Base-by-base conservation (phyloP, 371 early-diverging fungal species). In the Chytridium lagenaria region DNA sequence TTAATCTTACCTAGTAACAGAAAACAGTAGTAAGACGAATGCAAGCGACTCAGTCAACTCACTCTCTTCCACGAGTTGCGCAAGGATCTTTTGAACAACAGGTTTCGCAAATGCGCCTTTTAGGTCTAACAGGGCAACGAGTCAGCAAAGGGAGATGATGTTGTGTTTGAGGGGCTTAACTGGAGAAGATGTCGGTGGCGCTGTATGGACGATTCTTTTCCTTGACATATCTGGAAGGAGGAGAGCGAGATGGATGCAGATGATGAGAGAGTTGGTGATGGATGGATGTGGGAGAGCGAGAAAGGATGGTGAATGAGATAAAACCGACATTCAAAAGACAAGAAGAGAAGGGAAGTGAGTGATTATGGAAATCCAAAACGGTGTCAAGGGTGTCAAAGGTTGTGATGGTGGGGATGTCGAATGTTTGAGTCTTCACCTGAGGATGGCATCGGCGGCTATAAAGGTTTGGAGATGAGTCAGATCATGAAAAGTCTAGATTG, bases 151-250 rank as follows among this genome's bases (percentile, higher is more conserved):
- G 57, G 64, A 22, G 5, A 70, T 31, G 3, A 37, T n/a, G 15
- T 55, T 52, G 19, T 1, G 37, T n/a, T n/a, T n/a, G n/a, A 34
- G 30, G 28, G 1, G 15, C 22, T 40, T 64, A 67, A 0, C 87
- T 86, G 33, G 77, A 81, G 68, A 80, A 85, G n/a, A 89, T 79
- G 69, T 89, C 89, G 50, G 74, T 80, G 15, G 87, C 84, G 71
- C 79, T 81, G 77, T 88, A 89, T 1, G 89, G 89, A 16, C 89
- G 65, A 61, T 75, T 75, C 59, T 75, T 70, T 16, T 52, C 49
- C 16, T 65, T 64, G 50, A 75, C 37, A 66, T 75, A 75, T 59
- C 71, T 75, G 63, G 16, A 12, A 12, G 12, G 61, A 23, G 55
- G 55, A 23, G 12, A 12, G 44, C 7, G 19, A 44, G 44, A 12